Evolutionary conservation across 306 rosid species (phyloP).

Genomic region (Luffa acutangula): DNA sequence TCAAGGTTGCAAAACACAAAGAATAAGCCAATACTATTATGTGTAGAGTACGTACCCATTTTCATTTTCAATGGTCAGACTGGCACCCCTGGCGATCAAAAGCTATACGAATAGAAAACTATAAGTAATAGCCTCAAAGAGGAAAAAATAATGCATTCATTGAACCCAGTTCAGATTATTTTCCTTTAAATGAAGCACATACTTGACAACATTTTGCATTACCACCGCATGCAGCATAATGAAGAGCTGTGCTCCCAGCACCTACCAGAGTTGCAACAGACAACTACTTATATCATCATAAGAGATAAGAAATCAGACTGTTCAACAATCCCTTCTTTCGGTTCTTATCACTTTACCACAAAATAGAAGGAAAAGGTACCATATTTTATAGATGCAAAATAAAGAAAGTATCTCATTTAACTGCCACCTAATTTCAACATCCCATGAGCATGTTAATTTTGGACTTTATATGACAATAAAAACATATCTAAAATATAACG

Average conservation of each 20-base stretch:
- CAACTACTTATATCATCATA: not conserved
- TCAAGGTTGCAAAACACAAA: not conserved
- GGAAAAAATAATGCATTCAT: not conserved
- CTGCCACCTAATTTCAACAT: not conserved
- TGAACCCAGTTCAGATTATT: not conserved
- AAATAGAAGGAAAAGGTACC: not conserved
- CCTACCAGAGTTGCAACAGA: conserved; percentile 35
- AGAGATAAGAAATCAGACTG: not conserved
- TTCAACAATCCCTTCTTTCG: not conserved
- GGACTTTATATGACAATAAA: not conserved
- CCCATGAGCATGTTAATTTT: not conserved
- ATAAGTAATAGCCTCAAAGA: conserved; percentile 16
- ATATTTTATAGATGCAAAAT: not conserved
- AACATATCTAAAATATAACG: not conserved
- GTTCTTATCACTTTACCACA: not conserved
- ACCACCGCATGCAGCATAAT: conserved; percentile 97
- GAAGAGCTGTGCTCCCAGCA: conserved; percentile 93
- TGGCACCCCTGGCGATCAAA: conserved; percentile 73
- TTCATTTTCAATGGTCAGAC: conserved; percentile 60
- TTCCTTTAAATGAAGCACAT: conserved; percentile 14
- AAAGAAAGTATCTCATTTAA: not conserved
- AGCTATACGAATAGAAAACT: conserved; percentile 32
- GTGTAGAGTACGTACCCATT: conserved; percentile 49
- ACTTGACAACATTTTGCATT: conserved; percentile 95
- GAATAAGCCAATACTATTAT: conserved; percentile 10